Conservation (phyloP, 768 basidiomycete genomes). For the Vararia minispora region DNA sequence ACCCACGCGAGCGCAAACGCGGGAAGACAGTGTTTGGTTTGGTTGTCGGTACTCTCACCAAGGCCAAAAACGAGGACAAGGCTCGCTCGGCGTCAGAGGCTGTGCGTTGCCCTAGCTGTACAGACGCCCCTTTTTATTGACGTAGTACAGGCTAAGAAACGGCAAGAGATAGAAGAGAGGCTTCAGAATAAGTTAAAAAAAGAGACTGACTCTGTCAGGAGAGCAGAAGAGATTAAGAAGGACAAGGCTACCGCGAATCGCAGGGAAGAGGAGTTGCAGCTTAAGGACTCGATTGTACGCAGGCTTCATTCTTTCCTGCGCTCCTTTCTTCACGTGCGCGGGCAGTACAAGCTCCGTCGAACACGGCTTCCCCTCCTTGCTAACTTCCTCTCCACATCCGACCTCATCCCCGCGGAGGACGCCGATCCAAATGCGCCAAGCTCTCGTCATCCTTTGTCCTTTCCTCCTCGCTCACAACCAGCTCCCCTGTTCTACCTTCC, state of each 20-base stretch:
- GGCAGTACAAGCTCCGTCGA: constrained; percentile 62
- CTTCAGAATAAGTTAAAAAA: constrained; percentile 75
- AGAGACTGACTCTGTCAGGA: constrained; percentile 79
- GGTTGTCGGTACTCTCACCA: constrained; percentile 72
- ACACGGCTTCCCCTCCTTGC: constrained; percentile 61
- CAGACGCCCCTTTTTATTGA: constrained; percentile 1
- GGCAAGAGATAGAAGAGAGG: constrained; percentile 74
- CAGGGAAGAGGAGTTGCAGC: constrained; percentile 72
- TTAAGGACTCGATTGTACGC: constrained; percentile 74
- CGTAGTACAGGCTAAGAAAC: constrained; percentile 59
- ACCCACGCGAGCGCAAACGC: constrained; percentile 59
- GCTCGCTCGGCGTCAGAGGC: constrained; percentile 80
- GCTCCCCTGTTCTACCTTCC: constrained; percentile 75
- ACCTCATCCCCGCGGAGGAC: constrained; percentile 38
- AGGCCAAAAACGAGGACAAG: constrained; percentile 81
- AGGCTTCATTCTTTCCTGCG: neutral
- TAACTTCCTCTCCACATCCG: constrained; percentile 69
- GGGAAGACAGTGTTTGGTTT: constrained; percentile 86
- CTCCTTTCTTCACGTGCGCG: neutral
- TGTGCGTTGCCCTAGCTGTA: constrained; percentile 26
- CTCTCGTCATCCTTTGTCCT: constrained; percentile 28
- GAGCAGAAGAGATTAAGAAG: constrained; percentile 79
- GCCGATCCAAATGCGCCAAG: constrained; percentile 18
- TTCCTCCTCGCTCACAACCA: constrained; percentile 53
- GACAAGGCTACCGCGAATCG: constrained; percentile 66